phyloP scores from a whole-genome alignment of 352 stramenopile genomes.

The Pythium rishiriense region DNA sequence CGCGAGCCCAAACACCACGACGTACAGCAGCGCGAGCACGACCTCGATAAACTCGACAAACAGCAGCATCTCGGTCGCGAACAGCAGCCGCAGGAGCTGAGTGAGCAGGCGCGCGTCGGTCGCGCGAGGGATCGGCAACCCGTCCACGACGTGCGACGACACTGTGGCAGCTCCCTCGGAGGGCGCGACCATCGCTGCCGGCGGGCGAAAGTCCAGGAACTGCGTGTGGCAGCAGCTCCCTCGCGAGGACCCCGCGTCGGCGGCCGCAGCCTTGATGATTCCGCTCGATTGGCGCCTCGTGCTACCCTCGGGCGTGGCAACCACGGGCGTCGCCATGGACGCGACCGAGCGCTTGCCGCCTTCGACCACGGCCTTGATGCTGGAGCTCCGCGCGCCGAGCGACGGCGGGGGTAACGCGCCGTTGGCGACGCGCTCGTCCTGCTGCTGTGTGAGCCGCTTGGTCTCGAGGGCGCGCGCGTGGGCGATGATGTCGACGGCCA shows the following conservation, averaged over 20 bases:
- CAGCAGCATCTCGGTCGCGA: slow-evolving; percentile 23
- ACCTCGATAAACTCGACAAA: slow-evolving; percentile 33
- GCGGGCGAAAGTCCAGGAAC: slow-evolving; percentile 19
- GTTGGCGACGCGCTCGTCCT: neutral
- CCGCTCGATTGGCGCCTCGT: neutral
- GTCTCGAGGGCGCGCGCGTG: slow-evolving; percentile 7
- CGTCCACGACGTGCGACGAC: slow-evolving; percentile 1
- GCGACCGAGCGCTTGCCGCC: slow-evolving; percentile 13
- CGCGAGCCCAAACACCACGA: slow-evolving; percentile 4
- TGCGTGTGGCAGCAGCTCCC: neutral
- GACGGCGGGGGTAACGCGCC: neutral
- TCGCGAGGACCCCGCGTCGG: neutral
- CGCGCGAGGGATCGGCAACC: neutral
- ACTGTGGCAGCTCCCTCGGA: neutral
- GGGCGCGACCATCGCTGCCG: neutral
- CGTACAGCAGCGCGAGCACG: slow-evolving; percentile 18
- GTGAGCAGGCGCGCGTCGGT: slow-evolving; percentile 6
- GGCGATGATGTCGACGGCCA: slow-evolving; percentile 15
- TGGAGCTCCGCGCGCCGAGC: neutral
- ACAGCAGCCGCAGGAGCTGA: slow-evolving; percentile 15
- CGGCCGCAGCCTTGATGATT: neutral
- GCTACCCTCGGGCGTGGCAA: neutral
- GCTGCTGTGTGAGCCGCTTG: neutral
- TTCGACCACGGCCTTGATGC: slow-evolving; percentile 6
- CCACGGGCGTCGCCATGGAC: neutral